Percentiles rank a stretch among this genome's conserved stretches.
Conservation (phyloP, 2,329 filamentous ascomycete genomes). For the Stagonosporopsis tanaceti region DNA sequence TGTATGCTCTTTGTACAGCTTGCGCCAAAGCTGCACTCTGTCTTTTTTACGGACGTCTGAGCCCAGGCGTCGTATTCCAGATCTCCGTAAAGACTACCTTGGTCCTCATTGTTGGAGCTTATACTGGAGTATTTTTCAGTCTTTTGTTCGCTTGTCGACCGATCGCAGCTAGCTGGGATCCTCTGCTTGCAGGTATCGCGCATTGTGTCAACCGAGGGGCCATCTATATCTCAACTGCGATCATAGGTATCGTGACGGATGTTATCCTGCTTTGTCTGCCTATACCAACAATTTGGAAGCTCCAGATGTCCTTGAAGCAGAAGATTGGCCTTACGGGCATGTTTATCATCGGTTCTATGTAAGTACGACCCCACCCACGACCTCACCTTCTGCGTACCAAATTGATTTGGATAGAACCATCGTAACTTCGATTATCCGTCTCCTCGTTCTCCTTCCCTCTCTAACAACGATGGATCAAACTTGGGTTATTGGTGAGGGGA, state of each 20-base stretch:
- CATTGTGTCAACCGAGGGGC: conserved; percentile 26
- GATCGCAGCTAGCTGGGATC: conserved; percentile 31
- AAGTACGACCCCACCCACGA: neutral
- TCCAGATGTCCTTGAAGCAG: conserved; percentile 32
- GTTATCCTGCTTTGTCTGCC: conserved; percentile 29
- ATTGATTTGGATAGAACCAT: neutral
- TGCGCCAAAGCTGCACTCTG: conserved; percentile 27
- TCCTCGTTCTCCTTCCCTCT: conserved; percentile 10
- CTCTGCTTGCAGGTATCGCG: conserved; percentile 11
- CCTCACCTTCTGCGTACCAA: too few relatives aligned
- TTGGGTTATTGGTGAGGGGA: conserved; percentile 2
- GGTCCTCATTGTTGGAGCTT: conserved; percentile 28
- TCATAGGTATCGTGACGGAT: conserved; percentile 31
- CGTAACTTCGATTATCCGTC: conserved; percentile 7
- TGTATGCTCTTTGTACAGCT: conserved; percentile 25
- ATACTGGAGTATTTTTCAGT: conserved; percentile 33
- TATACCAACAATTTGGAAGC: conserved; percentile 26
- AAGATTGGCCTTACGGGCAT: conserved; percentile 29
- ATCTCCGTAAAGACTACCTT: conserved; percentile 23
- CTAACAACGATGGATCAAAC: neutral
- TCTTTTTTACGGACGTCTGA: conserved; percentile 31
- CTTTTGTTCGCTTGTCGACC: conserved; percentile 34
- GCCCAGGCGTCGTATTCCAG: conserved; percentile 19
- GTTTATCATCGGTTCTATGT: conserved; percentile 28
- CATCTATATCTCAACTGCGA: conserved; percentile 33